Conservation (phyloP, 1,284 basidiomycete genomes). For the Rhodotorula sp. region DNA sequence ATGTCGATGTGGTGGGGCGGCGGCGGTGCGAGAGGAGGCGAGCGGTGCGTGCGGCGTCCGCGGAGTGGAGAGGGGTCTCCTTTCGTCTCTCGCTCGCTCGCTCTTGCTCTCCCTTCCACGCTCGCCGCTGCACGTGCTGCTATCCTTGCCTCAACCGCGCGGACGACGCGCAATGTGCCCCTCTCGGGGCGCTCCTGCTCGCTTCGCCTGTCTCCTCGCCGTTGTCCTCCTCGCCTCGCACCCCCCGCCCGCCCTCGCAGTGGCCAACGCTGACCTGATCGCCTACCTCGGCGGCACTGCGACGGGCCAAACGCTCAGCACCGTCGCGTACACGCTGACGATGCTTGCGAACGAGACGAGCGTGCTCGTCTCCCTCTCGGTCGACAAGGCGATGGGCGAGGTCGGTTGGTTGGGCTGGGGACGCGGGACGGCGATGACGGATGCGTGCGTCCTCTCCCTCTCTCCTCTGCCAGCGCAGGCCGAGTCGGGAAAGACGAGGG, state of each 20-base stretch:
- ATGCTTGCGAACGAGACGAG: slow-evolving; percentile 24
- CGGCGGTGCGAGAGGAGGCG: neutral
- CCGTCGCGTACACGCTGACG: slow-evolving; percentile 19
- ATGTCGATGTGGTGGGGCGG: neutral
- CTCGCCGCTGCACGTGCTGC: neutral
- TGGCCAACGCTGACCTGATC: slow-evolving; percentile 14
- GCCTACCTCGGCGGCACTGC: slow-evolving; percentile 18
- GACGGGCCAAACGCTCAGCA: slow-evolving; percentile 24
- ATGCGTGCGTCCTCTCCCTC: slow-evolving; percentile 7
- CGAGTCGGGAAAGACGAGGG: too few relatives aligned
- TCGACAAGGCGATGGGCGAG: neutral
- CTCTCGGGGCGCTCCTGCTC: slow-evolving; percentile 1
- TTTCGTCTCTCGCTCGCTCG: neutral
- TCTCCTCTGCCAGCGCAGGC: too few relatives aligned
- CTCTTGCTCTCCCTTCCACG: neutral
- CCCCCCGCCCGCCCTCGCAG: neutral
- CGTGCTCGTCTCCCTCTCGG: slow-evolving; percentile 11
- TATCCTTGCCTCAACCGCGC: neutral
- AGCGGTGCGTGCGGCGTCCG: neutral
- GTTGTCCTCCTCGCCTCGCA: neutral
- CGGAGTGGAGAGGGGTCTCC: neutral
- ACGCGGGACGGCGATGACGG: slow-evolving; percentile 18
- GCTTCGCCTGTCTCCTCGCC: neutral
- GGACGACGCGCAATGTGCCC: neutral
- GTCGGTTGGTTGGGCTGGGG: slow-evolving; percentile 22